These are phyloP conservation scores for Aspergillus sp. DNA, from an alignment of 2,329 filamentous ascomycete species.

Conservation along the genomic window DNA sequence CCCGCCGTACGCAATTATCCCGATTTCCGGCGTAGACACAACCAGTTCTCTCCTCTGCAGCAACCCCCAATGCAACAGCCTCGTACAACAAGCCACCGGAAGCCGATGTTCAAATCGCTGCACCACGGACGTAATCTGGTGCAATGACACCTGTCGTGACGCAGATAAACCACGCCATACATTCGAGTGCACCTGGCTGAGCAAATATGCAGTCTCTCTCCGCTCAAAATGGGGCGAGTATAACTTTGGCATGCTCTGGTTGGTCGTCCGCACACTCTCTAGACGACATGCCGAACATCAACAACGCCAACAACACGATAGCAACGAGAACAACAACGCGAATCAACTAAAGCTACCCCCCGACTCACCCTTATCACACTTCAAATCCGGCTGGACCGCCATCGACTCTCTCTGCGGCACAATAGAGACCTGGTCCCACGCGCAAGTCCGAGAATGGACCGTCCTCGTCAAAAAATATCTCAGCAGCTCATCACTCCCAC, in stretches of 20 bases:
- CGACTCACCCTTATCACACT: not conserved
- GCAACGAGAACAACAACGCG: not conserved
- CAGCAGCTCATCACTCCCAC: constrained; percentile 10
- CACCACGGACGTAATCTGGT: constrained; percentile 30
- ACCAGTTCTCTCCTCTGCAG: constrained; percentile 27
- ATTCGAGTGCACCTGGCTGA: constrained; percentile 33
- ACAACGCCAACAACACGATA: not conserved
- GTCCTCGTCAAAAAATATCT: constrained; percentile 33
- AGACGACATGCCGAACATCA: constrained; percentile 18
- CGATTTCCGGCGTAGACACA: constrained; percentile 12
- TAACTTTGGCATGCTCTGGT: constrained; percentile 35
- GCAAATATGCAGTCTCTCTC: constrained; percentile 24
- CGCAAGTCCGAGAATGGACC: constrained; percentile 27
- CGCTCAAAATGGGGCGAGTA: constrained; percentile 32
- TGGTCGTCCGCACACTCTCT: constrained; percentile 33
- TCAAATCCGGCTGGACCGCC: constrained; percentile 23
- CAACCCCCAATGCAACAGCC: constrained; percentile 29
- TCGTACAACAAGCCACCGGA: not conserved
- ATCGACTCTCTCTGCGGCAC: constrained; percentile 32
- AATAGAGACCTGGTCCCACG: constrained; percentile 30
- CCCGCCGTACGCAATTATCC: constrained; percentile 32
- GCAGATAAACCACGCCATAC: constrained; percentile 26
- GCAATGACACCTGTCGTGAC: constrained; percentile 21
- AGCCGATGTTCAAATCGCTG: constrained; percentile 25
- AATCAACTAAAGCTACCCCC: not conserved